Evolutionary conservation across 495 filamentous ascomycete genomes (phyloP), one percentile per base, ranked within the genome.

Genomic region (Copromyces sp.): DNA sequence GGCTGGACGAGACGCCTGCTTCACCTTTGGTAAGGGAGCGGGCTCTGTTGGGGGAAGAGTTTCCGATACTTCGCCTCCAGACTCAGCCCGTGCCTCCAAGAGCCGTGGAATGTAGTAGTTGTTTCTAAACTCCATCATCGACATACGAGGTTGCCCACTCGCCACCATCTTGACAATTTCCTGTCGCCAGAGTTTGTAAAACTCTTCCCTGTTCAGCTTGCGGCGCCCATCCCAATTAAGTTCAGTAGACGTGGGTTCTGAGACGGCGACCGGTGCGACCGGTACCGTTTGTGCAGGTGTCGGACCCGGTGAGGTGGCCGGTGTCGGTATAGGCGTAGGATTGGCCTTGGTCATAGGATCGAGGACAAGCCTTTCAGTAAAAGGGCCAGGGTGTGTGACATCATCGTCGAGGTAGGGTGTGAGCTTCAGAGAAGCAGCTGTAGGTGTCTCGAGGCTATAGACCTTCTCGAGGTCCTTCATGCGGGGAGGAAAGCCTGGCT

Each of bases 401-500:
- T 77, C 74, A 20, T 79, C 79, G 3, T 68, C 32, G 40, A 76
- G 75, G 61, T 80, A 80, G 0, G 79, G 78, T 1, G 74, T 72
- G 20, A 79, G 73, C 3, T 65, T 65, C 29, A 80, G 47, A 2
- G 68, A 61, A 38, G 70, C 61, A 40, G 69, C 78, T 20, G 74
- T 77, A 3, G 78, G 78, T 2, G 74, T 74, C 5, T 70, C 61
- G 3, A 35, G 7, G 11, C 68, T 44, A 74, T 79, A 79, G 2
- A 79, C 73, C 44, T 17, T 69, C 6, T 78, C 78, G 20, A 80
- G 39, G 4, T 69, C 29, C 11, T 41, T 32, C 17, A 80, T 20
- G 39, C 75, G 73, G 4, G 74, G 61, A 2, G 76, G 77, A 6
- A 73, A 73, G 9, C 71, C 68, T 11, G 68, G 53, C 37, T 73